Evolutionary conservation across 768 basidiomycete genomes (phyloP), one percentile per base, ranked within the genome.

Genomic region (Trametes meyenii): DNA sequence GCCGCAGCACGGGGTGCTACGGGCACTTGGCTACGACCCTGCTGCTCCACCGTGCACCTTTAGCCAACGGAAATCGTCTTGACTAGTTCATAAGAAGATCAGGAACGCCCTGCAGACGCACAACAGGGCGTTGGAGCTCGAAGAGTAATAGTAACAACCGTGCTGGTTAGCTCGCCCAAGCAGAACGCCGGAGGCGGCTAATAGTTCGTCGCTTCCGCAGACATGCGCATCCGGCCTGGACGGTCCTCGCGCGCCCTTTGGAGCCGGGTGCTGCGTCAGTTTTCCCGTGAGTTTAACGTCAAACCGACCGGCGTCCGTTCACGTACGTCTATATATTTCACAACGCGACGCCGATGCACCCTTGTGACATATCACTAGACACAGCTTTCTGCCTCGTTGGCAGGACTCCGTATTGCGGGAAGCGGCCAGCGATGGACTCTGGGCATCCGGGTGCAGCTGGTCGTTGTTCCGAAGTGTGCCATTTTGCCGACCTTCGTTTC

Each of bases 271-370:
- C 3, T 13, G 45, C 45, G 45, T 21, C 24, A 13, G 23, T 23
- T 46, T 24, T 24, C 12, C 39, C 49, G 51, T 53, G 51, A 53
- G 51, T 53, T 40, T 53, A 42, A 53, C 39, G 51, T 53, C 23
- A 49, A 49, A 8, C 11, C 46, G 14, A 24, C 12, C 45, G 8
- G 29, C 29, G 29, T 33, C 29, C 29, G 29, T 33, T 33, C 45
- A 46, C 13, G 21, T 21, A 19, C 21, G 45, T 19, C 45, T 11
- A 46, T 13, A 46, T 46, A 23, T 24, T 3, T 24, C 3, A 23
- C 2, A 46, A 13, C 5, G 21, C 23, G 23, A 33, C 29, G 29
- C 29, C 29, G 4, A 33, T 3, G 29, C 8, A 3, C 6, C 44
- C 45, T 24, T 24, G 10, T 23, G 12, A 40, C 39, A n/a, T 40